Evolutionary conservation across 805 yeast species (phyloP), one percentile per base, ranked within the genome.

Genomic region (Hemisphaericaspora nanyangensis): DNA sequence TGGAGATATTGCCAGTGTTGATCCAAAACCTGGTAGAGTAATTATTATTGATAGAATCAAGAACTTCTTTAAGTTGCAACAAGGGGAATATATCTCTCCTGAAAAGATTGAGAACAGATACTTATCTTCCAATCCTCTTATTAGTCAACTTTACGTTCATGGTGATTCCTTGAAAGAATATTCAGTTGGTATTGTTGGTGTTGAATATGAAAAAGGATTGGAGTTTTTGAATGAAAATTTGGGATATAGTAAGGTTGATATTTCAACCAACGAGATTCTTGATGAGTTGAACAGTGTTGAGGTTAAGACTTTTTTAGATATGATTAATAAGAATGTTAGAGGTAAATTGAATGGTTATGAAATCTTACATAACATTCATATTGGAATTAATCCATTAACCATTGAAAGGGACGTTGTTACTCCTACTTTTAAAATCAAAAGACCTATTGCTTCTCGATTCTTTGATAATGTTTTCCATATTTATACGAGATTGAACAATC

Each of bases 81-180:
- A 64, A 42, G 70, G 70, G 35, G 70, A 64, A 58, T 82, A 81
- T 58, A 73, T 82, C 37, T 82, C 86, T 1, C 83, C 86, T 8
- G 90, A 82, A 51, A 80, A 76, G 59, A 76, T 82, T 47, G 89
- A 82, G 50, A 80, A 77, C 49, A 58, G 64, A 11, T 82, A 82
- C 54, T 52, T 77, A 26, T 65, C 81, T 1, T 61, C 66, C 16
- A 69, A 74, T 46, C 70, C 82, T 1, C 27, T 54, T 1, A 53
- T 78, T 20, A 50, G 70, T 5, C 86, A 80, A 55, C 48, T 77
- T 6, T 80, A 71, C 51, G 76, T 71, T 3, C 79, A 78, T 48
- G 89, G 89, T 20, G 78, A 80, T 53, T 69, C 84, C 5, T 58
- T 70, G 30, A 65, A 75, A 51, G 62, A 72, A 10, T 76, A 48